Percentiles rank a stretch among this genome's conserved stretches.
These are phyloP conservation scores for Danielia oregonensis DNA, from an alignment of 805 yeast genomes.

Conservation along the genomic window DNA sequence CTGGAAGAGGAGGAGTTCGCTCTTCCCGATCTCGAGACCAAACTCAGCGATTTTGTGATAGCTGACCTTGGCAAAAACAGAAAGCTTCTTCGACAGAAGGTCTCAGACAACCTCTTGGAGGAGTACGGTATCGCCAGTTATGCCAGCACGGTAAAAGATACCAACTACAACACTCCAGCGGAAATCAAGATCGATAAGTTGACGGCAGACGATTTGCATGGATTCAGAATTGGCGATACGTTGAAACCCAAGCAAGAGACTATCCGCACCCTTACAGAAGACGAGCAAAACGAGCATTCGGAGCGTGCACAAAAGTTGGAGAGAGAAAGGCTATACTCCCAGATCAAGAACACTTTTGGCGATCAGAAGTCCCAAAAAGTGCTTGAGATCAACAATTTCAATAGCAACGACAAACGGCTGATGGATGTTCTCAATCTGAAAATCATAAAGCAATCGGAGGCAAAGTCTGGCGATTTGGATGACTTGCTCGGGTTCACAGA, in stretches of 20 bases:
- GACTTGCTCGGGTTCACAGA: conserved; percentile 13
- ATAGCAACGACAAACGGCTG: conserved; percentile 21
- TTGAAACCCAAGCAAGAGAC: conserved; percentile 1
- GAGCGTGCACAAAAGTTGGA: conserved; percentile 22
- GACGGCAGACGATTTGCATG: conserved; percentile 27
- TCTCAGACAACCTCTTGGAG: conserved; percentile 30
- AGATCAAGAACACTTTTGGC: conserved; percentile 28
- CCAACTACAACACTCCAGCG: conserved; percentile 25
- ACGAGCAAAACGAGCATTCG: conserved; percentile 25
- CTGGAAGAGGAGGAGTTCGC: conserved; percentile 4
- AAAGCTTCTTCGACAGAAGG: conserved; percentile 26
- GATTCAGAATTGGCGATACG: conserved; percentile 31
- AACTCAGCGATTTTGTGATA: conserved; percentile 16
- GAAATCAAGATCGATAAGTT: conserved; percentile 23
- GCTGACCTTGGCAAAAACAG: conserved; percentile 20
- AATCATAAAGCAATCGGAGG: conserved; percentile 7
- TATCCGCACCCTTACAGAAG: conserved; percentile 20
- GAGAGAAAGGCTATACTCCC: conserved; percentile 24
- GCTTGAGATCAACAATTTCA: conserved; percentile 34
- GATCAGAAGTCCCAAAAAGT: conserved; percentile 15
- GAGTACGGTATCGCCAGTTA: conserved; percentile 38
- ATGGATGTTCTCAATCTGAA: conserved; percentile 22
- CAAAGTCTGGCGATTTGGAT: conserved; percentile 17
- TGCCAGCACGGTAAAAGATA: conserved; percentile 22
- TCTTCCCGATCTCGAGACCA: conserved; percentile 14